Base-by-base conservation (phyloP, 495 filamentous ascomycete species). In the Aspergillus nidulans region DNA sequence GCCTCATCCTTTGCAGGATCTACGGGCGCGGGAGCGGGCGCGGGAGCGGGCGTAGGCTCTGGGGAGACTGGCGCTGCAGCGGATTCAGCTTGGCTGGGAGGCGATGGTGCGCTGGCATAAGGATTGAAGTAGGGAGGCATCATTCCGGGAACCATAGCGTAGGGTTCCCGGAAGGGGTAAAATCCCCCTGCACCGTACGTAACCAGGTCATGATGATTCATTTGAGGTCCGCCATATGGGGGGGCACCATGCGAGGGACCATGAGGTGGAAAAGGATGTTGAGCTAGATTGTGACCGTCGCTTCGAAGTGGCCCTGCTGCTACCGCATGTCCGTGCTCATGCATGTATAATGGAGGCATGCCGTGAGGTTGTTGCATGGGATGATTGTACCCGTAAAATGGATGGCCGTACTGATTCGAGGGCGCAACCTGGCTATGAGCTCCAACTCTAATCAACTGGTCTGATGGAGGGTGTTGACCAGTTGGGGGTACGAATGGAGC, bases 1-100 rank as follows among this genome's bases (percentile, higher is more conserved):
- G 78, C 77, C 24, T 81, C 78, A 34, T 78, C 75, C 36, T 80
- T 78, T 10, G 72, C 66, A 26, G 61, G 34, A 32, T 76, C 71
- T 26, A 53, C 62, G 12, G 68, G 59, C 16, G 63, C 15, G 12
- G 49, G 49, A 12, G 38, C 49, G 3, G 49, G 49, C 19, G 49
- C 49, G 26, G 49, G 49, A 12, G 38, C 49, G 3, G 49, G 49
- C 19, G 49, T 36, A 24, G 49, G 49, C 7, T 49, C 47, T 32
- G 49, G 53, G 12, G 64, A 58, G 9, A 61, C 55, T 6, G 66
- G 61, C 6, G 68, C 56, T 40, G 58, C 46, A 45, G 57, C 55
- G 2, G 66, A 56, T 40, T 68, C 67, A 8, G 64, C 61, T 28
- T 68, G 68, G 8, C 62, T 57, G 45, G 72, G 73, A 24, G 72